Base-by-base conservation (phyloP, 768 basidiomycete species). In the Melanogaster broomeanus region DNA sequence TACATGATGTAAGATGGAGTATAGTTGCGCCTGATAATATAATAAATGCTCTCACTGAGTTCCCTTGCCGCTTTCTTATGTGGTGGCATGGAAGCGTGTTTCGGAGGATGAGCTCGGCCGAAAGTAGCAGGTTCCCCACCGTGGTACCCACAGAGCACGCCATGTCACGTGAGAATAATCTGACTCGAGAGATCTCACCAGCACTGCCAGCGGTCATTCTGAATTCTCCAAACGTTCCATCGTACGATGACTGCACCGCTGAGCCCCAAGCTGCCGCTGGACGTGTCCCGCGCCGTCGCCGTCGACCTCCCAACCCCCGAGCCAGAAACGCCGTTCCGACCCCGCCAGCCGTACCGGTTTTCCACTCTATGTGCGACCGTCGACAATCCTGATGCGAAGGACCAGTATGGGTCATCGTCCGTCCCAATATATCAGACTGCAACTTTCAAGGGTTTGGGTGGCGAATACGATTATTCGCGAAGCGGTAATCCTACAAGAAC, bases 361-460 rank as follows among this genome's bases (percentile, higher is more conserved):
- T 88, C 90, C n/a, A 93, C 91, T 15, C 74, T 91, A 51, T 93
- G 91, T 53, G 93, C 90, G 21, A 94, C 92, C 5, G 92, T 96
- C 51, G 93, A 96, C 62, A 91, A 92, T 59, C 93, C 93, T 0
- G 79, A 80, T 49, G 88, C 87, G 72, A 95, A 96, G 70, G 96
- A 99, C 72, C 96, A 98, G 73, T 88, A 94, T 67, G 94, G 94
- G 18, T 86, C 91, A 52, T 93, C 90, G 60, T 89, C 88, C 7
- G 93, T 98, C 2, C 97, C 97, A 19, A 98, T 99, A 71, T 99
- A 98, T 72, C 97, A 98, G 74, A 89, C 93, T 1, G 84, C 97
- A 8, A 99, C 97, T 0, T 98, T 99, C 83, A 98, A 98, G 74
- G 97, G 96, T 41, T 74, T 96, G 38, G 80, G 78, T 16, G 90